phyloP scores from a whole-genome alignment of 176 grass and related monocot genomes.

The Hordeum marinum region DNA sequence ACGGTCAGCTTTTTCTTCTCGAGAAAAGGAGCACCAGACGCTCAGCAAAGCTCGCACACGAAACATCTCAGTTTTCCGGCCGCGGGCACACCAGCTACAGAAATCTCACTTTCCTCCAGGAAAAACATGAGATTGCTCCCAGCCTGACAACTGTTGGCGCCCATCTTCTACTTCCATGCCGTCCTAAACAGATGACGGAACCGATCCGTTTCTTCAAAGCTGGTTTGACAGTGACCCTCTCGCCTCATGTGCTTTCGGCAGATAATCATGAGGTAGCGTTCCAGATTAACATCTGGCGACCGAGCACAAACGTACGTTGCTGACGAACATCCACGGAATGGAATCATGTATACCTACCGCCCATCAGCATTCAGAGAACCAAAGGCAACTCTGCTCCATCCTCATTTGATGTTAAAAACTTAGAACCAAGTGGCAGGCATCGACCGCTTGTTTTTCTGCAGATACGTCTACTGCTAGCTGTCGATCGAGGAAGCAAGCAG shows the following conservation, averaged over 20 bases:
- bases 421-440: not conserved
- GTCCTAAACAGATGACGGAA: slow-evolving; percentile 10
- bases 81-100: too few species aligned
- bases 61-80: too few species aligned
- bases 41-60: too few species aligned
- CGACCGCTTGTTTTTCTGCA: not conserved
- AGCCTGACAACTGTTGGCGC: too few species aligned
- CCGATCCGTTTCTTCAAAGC: not conserved
- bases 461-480: not conserved
- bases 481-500: not conserved
- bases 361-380: not conserved
- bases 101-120: too few species aligned
- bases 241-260: not conserved
- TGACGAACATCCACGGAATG: not conserved
- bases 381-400: too few species aligned
- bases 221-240: not conserved
- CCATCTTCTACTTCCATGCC: too few species aligned
- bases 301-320: not conserved
- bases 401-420: not conserved
- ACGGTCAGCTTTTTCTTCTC: too few species aligned
- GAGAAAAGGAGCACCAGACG: too few species aligned
- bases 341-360: not conserved
- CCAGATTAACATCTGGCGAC: not conserved
- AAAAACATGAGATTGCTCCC: too few species aligned
- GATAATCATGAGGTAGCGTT: too few species aligned